Percentiles rank a stretch among this genome's conserved stretches.
Evolutionary conservation across 306 rosid genomes (phyloP).

Genomic region (Mucuna pruriens): DNA sequence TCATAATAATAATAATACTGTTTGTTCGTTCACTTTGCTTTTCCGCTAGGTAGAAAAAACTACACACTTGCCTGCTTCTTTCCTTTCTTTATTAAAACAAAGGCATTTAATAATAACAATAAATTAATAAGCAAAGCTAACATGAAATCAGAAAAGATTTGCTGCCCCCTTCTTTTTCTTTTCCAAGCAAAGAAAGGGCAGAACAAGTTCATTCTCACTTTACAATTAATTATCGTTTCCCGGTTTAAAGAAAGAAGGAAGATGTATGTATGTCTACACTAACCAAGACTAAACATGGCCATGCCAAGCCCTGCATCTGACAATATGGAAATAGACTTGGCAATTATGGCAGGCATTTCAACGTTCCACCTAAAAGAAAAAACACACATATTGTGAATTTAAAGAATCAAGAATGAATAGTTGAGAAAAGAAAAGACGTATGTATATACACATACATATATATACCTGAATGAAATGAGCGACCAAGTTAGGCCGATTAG

Average conservation of each 20-base stretch:
- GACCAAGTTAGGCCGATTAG: conserved; percentile 88
- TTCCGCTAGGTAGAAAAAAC: not conserved
- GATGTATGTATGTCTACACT: conserved; percentile 35
- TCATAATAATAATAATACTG: not conserved
- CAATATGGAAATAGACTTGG: conserved; percentile 83
- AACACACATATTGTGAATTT: conserved; percentile 1
- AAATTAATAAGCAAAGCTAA: not conserved
- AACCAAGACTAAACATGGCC: conserved; percentile 99
- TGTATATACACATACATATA: too few species aligned
- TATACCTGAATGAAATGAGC: conserved; percentile 81
- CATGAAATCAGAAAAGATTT: conserved; percentile 39
- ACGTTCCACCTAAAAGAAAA: conserved; percentile 69
- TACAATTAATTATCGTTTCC: not conserved
- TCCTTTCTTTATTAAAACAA: conserved; percentile 20
- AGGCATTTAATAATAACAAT: conserved; percentile 35
- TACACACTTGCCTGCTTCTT: not conserved
- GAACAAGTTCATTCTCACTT: not conserved
- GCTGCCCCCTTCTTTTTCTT: conserved; percentile 23
- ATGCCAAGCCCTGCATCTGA: conserved; percentile 98
- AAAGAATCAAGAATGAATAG: not conserved
- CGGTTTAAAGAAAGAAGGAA: not conserved
- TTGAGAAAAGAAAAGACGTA: not conserved
- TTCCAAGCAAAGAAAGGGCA: conserved; percentile 30
- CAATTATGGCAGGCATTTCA: conserved; percentile 83
- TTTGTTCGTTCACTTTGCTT: conserved; percentile 43